A percentile compares a stretch with the other conserved stretches of the same genome.
phyloP scores from a whole-genome alignment of 768 basidiomycete species.

The Tephrocybe rancida region DNA sequence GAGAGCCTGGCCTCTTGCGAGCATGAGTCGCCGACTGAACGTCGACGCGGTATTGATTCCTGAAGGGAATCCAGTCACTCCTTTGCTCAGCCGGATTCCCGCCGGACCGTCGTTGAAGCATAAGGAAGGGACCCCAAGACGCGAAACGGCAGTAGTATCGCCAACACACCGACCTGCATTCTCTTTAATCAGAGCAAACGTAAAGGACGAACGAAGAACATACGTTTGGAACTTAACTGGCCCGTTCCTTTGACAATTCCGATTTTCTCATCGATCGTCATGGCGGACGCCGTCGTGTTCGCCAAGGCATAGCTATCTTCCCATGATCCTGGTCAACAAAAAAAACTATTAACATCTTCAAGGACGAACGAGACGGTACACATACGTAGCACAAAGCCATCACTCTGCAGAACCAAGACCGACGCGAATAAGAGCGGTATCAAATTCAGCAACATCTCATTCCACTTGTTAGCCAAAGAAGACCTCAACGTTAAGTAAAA shows the following conservation, averaged over 20 bases:
- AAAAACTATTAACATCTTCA: not conserved
- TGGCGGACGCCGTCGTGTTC: slow-evolving; percentile 33
- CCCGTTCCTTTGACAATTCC: slow-evolving; percentile 49
- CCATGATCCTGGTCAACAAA: slow-evolving; percentile 42
- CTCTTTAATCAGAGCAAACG: not conserved
- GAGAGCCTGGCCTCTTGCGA: slow-evolving; percentile 60
- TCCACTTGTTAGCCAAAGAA: not conserved
- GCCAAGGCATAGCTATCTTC: slow-evolving; percentile 43
- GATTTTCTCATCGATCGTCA: slow-evolving; percentile 49
- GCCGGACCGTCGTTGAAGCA: slow-evolving; percentile 54
- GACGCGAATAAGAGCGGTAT: not conserved
- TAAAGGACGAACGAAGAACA: slow-evolving; percentile 3
- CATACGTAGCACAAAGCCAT: not conserved
- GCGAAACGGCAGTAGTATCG: slow-evolving; percentile 42
- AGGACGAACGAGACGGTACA: not conserved
- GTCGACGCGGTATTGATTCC: slow-evolving; percentile 56
- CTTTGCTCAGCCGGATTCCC: slow-evolving; percentile 42
- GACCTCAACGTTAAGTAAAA: not conserved
- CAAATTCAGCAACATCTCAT: not conserved
- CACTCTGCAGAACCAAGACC: not conserved
- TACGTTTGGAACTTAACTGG: slow-evolving; percentile 39
- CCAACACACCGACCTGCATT: slow-evolving; percentile 47
- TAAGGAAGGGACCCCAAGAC: slow-evolving; percentile 45
- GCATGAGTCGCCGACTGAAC: slow-evolving; percentile 65
- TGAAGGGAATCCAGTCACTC: slow-evolving; percentile 56